These are phyloP conservation scores for Mycocentrospora acerina DNA, from an alignment of 2,329 filamentous ascomycete genomes.

Conservation along the genomic window DNA sequence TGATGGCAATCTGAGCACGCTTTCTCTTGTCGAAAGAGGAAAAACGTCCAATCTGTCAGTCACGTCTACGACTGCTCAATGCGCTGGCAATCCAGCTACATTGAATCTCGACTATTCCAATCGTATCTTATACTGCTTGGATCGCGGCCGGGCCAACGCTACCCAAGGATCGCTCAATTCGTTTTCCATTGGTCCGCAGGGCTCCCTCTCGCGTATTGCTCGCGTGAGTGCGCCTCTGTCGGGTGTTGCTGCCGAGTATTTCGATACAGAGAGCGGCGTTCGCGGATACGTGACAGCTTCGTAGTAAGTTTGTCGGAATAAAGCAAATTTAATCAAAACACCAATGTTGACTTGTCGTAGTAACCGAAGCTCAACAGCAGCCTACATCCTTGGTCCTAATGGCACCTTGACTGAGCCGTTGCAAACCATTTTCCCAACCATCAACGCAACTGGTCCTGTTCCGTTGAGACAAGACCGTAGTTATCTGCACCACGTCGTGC, in stretches of 20 bases:
- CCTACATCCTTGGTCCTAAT: constrained; percentile 8
- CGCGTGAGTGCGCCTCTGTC: constrained; percentile 14
- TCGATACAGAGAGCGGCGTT: constrained; percentile 3
- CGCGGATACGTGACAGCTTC: constrained; percentile 11
- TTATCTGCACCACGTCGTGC: constrained; percentile 55
- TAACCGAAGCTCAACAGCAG: constrained; percentile 11
- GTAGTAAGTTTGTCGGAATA: constrained; percentile 15
- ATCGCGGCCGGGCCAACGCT: constrained; percentile 9
- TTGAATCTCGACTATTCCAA: constrained; percentile 11
- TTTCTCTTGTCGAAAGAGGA: constrained; percentile 2
- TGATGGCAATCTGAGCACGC: constrained; percentile 13
- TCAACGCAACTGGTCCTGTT: constrained; percentile 6
- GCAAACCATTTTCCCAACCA: constrained; percentile 9
- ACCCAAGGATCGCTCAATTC: constrained; percentile 13
- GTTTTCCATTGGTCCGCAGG: constrained; percentile 6
- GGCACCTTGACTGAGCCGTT: constrained; percentile 4
- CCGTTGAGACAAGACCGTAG: constrained; percentile 36
- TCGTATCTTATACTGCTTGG: constrained; percentile 17
- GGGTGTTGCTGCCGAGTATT: constrained; percentile 11
- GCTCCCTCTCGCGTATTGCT: constrained; percentile 7
- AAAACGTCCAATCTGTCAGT: constrained; percentile 7
- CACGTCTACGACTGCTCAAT: constrained; percentile 7
- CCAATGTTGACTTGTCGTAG: constrained; percentile 2
- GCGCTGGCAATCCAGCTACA: constrained; percentile 11
- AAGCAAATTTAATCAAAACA: no score